Percentiles rank a stretch among this genome's conserved stretches.
phyloP scores from a whole-genome alignment of 2,329 filamentous ascomycete genomes.

The Fusarium pininemorale region DNA sequence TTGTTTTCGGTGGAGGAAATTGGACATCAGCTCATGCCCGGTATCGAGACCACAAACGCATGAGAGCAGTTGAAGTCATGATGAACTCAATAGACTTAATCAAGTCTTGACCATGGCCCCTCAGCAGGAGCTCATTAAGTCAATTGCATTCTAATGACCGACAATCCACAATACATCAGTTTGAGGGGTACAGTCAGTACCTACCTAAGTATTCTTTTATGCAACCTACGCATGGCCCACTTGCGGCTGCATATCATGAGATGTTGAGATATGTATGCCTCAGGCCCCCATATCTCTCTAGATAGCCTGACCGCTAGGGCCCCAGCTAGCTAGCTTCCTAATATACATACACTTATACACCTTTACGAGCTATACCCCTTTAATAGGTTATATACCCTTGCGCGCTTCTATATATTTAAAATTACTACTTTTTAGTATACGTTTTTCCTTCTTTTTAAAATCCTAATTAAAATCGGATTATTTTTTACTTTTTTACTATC shows the following conservation, averaged over 20 bases:
- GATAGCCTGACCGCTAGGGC: no score
- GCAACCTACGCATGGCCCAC: not conserved
- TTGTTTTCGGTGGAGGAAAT: conserved; percentile 2
- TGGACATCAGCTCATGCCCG: not conserved
- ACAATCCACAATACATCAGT: not conserved
- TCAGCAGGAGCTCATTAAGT: not conserved
- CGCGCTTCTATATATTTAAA: no score
- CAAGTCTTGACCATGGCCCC: not conserved
- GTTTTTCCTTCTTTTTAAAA: no score
- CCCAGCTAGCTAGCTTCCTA: no score
- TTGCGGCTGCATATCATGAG: conserved; percentile 21
- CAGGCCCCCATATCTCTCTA: no score
- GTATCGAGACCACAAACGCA: not conserved
- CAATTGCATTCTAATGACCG: not conserved
- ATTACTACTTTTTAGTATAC: no score
- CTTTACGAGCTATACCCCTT: no score
- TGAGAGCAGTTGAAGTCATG: conserved; percentile 10
- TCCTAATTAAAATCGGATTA: no score
- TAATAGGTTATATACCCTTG: no score
- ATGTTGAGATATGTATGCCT: no score
- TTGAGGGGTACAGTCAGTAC: not conserved
- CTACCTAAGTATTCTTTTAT: not conserved
- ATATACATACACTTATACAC: no score
- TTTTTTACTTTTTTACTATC: no score
- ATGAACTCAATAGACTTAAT: not conserved